Evolutionary conservation across 73 alveolate species (phyloP).

Genomic region (Paramecium sexaurelia): DNA sequence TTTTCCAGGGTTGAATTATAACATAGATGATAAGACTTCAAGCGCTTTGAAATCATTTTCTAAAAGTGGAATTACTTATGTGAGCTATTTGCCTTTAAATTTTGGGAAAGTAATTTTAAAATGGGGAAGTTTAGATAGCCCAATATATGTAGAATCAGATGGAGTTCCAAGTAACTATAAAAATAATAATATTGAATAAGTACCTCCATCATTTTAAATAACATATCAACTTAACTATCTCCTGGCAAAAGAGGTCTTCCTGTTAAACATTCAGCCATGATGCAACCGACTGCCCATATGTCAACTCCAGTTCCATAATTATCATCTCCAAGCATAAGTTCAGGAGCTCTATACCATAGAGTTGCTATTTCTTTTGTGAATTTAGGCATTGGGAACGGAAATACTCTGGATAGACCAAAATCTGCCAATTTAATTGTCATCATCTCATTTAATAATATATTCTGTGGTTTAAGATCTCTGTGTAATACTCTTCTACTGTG

Average conservation of each 20-base stretch:
- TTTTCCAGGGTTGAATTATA: slow-evolving; percentile 7
- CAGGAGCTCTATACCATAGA: slow-evolving; percentile 97
- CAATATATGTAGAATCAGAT: neutral
- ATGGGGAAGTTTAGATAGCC: slow-evolving; percentile 18
- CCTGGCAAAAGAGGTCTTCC: slow-evolving; percentile 91
- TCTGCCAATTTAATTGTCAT: slow-evolving; percentile 84
- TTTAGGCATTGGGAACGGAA: slow-evolving; percentile 78
- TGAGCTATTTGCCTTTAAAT: neutral
- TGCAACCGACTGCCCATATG: slow-evolving; percentile 97
- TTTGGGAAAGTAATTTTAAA: slow-evolving; percentile 44
- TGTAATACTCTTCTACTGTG: slow-evolving; percentile 95
- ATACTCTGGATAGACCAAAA: slow-evolving; percentile 88
- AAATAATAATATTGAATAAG: neutral
- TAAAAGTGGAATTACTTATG: neutral
- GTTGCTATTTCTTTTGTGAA: slow-evolving; percentile 92
- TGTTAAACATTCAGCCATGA: slow-evolving; percentile 89
- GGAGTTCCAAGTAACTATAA: slow-evolving; percentile 61
- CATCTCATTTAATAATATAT: slow-evolving; percentile 71
- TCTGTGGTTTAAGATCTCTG: slow-evolving; percentile 96
- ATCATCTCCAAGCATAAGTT: slow-evolving; percentile 86
- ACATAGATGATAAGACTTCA: neutral
- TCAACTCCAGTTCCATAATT: slow-evolving; percentile 89
- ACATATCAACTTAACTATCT: slow-evolving; percentile 87
- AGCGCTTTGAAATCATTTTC: neutral
- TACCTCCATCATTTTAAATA: slow-evolving; percentile 80